Evolutionary conservation across 192 early-diverging fungal species (phyloP), one percentile per base, ranked within the genome.

Genomic region (Coemansia sp.): DNA sequence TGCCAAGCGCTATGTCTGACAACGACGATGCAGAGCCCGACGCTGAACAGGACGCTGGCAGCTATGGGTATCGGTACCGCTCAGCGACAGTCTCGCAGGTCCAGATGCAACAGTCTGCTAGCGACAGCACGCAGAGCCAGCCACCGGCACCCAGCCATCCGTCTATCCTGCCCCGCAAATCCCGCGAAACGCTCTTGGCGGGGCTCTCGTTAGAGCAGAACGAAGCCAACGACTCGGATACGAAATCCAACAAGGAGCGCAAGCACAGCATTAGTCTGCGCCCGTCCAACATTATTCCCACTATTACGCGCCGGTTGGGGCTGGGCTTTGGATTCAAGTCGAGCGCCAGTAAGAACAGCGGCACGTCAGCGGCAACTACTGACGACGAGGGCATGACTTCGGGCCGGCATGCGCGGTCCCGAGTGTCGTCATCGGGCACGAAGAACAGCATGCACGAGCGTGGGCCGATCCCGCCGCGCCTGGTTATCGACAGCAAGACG

Each of bases 1-100:
- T 27, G 2, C 28, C 59, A 0, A 42, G 21, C 19, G 33, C 50
- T n/a, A n/a, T 48, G 18, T 11, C 58, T 4, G 56, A 18, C 18
- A 31, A 21, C 49, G 59, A 49, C 33, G 27, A 28, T 50, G 27
- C 48, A 18, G 48, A 50, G 22, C 11, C 22, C 24, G 48, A 24
- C 4, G 52, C n/a, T n/a, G n/a, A n/a, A n/a, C n/a, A n/a, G n/a
- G n/a, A n/a, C n/a, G n/a, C 45, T 3, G 45, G 14, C 21, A 22
- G 23, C 23, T 47, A 47, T 25, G 45, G 23, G n/a, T 5, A 54
- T 38, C 67, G 74, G 21, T 60, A 63, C 32, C 67, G 74, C 22
- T 65, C 74, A n/a, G 67, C 74, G 14, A 77, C 74, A 8, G 60
- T 71, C n/a, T 65, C 74, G 10, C 73, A 66, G 24, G 60, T 67